Conservation (phyloP, 805 yeast genomes). For the Myxozyma vanderwaltii region DNA sequence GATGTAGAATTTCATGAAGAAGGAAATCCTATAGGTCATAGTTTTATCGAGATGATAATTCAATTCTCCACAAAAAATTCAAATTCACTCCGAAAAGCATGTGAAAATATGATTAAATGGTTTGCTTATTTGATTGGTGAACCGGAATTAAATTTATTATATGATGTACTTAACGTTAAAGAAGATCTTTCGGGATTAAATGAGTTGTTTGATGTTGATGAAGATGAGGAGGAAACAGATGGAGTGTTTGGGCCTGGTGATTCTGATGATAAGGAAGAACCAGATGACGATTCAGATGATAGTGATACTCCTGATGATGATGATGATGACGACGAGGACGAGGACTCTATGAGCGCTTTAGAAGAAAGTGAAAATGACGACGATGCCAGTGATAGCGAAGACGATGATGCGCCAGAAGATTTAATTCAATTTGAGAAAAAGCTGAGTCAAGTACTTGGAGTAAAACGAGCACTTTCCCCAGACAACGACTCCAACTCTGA, state of each 20-base stretch:
- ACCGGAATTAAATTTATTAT: conserved; percentile 15
- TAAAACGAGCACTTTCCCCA: conserved; percentile 11
- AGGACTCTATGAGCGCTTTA: neutral
- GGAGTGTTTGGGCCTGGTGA: conserved; percentile 20
- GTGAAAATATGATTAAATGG: conserved; percentile 15
- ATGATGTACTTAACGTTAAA: conserved; percentile 16
- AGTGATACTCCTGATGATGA: conserved; percentile 22
- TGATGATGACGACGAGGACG: conserved; percentile 9
- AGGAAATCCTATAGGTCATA: neutral
- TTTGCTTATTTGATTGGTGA: conserved; percentile 10
- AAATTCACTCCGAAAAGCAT: conserved; percentile 4
- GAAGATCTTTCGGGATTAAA: conserved; percentile 25
- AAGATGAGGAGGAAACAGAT: conserved; percentile 22
- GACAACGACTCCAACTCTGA: conserved; percentile 10
- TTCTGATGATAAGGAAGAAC: conserved; percentile 5
- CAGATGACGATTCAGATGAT: conserved; percentile 1
- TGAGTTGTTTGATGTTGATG: conserved; percentile 22
- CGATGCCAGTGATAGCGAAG: conserved; percentile 5
- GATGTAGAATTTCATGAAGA: neutral
- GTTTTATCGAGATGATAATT: conserved; percentile 17
- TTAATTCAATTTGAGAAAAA: conserved; percentile 17
- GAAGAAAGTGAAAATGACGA: conserved; percentile 9
- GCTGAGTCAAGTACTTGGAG: conserved; percentile 23
- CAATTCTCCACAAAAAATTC: conserved; percentile 18
- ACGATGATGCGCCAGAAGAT: conserved; percentile 7